phyloP scores from a whole-genome alignment of 495 filamentous ascomycete genomes.

The Penicillium lividum region DNA sequence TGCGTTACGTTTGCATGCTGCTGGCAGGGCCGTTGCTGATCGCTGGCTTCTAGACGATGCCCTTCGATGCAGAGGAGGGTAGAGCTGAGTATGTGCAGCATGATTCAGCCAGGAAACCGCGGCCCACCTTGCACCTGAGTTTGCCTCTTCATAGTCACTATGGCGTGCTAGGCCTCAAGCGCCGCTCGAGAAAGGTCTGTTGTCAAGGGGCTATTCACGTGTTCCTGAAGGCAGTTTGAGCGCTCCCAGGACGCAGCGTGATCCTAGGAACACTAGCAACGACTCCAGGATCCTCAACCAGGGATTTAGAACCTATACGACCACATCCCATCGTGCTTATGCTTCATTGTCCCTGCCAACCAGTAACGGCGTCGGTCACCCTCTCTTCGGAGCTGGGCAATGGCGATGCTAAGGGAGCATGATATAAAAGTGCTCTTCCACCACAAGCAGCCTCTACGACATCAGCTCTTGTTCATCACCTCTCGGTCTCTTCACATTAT shows the following conservation, averaged over 20 bases:
- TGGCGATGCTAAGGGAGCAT: neutral
- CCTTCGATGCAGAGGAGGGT: neutral
- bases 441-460: neutral
- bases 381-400: neutral
- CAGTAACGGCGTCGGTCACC: neutral
- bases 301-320: neutral
- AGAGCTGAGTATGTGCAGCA: neutral
- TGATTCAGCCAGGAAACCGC: neutral
- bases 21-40: neutral
- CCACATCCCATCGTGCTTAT: neutral
- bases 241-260: neutral
- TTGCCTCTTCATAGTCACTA: neutral
- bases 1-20: neutral
- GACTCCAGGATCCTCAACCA: neutral
- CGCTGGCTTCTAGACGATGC: neutral
- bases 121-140: neutral
- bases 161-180: neutral
- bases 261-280: neutral
- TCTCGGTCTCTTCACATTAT: neutral
- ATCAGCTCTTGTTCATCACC: too few relatives aligned
- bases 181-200: neutral
- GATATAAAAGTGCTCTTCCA: neutral
- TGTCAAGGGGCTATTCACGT: neutral
- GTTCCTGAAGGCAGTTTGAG: neutral
- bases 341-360: neutral